These are phyloP conservation scores for Fusarium sp. DNA, from an alignment of 2,329 filamentous ascomycete genomes.

Conservation along the genomic window DNA sequence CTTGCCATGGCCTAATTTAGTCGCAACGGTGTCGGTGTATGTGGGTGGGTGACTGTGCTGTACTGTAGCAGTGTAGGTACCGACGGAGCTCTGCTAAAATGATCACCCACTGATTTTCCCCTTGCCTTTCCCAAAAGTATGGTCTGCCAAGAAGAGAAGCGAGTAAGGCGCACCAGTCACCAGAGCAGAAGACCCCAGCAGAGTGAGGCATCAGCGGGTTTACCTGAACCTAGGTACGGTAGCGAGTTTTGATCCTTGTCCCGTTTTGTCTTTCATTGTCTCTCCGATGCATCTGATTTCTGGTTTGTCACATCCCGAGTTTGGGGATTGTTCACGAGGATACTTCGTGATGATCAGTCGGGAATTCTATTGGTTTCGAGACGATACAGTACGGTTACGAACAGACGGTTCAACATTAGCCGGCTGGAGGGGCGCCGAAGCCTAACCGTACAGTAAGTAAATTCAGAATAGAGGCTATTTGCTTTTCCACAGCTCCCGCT, in stretches of 20 bases:
- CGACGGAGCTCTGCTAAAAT: conserved; percentile 1
- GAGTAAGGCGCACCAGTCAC: conserved; percentile 20
- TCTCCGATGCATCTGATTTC: conserved; percentile 2
- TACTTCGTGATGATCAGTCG: conserved; percentile 19
- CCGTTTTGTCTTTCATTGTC: neutral
- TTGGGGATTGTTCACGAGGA: conserved; percentile 16
- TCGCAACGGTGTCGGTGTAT: conserved; percentile 19
- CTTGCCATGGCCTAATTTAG: conserved; percentile 11
- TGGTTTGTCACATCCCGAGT: neutral
- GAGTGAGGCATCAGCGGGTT: conserved; percentile 6
- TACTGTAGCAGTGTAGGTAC: neutral
- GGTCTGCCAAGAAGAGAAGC: conserved; percentile 18
- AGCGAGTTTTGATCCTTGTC: conserved; percentile 2
- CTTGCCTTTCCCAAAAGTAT: conserved; percentile 6
- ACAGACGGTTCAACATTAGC: neutral
- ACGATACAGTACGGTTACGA: neutral
- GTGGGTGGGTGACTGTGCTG: neutral
- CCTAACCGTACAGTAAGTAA: conserved; percentile 3
- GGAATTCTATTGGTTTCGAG: neutral
- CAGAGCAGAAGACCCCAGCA: conserved; percentile 3
- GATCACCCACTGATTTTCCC: conserved; percentile 2
- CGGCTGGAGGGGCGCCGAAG: neutral
- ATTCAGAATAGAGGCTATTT: conserved; percentile 2
- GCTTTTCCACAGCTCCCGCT: conserved; percentile 1
- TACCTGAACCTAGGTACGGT: conserved; percentile 2